phyloP scores from a whole-genome alignment of 2,329 filamentous ascomycete species.

The Zasmidium angulare region DNA sequence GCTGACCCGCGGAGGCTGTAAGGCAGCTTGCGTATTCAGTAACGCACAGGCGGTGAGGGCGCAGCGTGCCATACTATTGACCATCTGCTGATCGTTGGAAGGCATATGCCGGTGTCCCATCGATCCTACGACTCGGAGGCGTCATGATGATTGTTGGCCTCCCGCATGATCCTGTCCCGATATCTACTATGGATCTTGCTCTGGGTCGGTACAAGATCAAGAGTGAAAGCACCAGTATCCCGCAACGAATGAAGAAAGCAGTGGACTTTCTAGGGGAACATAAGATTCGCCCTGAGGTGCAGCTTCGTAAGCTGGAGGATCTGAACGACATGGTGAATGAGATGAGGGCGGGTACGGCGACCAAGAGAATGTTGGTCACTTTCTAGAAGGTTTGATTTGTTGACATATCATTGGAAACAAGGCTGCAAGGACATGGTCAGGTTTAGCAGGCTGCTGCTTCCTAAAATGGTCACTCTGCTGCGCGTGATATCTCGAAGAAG shows the following conservation, averaged over 20 bases:
- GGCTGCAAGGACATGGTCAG: no score
- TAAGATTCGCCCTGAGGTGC: constrained; percentile 19
- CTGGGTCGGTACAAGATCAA: constrained; percentile 21
- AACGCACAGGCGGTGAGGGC: constrained; percentile 17
- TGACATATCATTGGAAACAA: background rate
- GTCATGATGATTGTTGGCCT: constrained; percentile 21
- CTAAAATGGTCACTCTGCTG: no score
- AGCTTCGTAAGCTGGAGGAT: constrained; percentile 19
- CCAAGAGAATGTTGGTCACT: constrained; percentile 20
- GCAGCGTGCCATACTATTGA: background rate
- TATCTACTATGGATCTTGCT: constrained; percentile 21
- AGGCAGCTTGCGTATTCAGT: constrained; percentile 21
- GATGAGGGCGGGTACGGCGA: constrained; percentile 19
- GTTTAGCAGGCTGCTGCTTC: no score
- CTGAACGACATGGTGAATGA: constrained; percentile 24
- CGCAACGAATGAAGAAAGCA: constrained; percentile 21
- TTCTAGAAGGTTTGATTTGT: constrained; percentile 5
- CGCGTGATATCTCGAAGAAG: no score
- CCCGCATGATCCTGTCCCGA: constrained; percentile 12
- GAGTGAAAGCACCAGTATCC: constrained; percentile 19
- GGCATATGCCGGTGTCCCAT: constrained; percentile 18
- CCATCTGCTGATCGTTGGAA: background rate
- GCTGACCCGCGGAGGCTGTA: constrained; percentile 16
- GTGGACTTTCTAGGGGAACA: constrained; percentile 21
- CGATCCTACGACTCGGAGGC: constrained; percentile 16